Evolutionary conservation across 306 rosid species (phyloP), one percentile per base, ranked within the genome.

Genomic region (Rosa persica): DNA sequence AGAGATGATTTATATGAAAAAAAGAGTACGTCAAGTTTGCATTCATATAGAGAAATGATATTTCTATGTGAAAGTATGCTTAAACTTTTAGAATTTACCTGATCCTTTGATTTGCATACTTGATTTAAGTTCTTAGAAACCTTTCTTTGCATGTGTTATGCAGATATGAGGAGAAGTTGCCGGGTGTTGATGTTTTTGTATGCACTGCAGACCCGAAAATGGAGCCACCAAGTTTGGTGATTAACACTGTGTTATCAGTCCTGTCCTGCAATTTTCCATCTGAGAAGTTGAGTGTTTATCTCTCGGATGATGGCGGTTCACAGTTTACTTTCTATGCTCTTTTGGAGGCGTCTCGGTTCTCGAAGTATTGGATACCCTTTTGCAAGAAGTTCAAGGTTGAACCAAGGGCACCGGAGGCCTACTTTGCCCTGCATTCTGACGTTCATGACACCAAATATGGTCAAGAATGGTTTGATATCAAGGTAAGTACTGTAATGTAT

Each of bases 261-360:
- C 84, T 92, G 89, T 72, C 89, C 0, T 90, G 73, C 73, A 84
- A 89, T 49, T 90, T 90, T 67, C 92, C 96, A 39, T 43, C 90
- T 3, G 80, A 87, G 12, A 92, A 89, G 81, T 22, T 92, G 52
- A 80, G 75, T 76, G 84, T 90, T 46, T 90, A 92, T 75, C 83
- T 92, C 73, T 89, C 96, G 22, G 96, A 90, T 40, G 97, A 92
- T 68, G 97, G 92, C 52, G 87, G 88, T 4, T 92, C 96, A 0
- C 85, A 89, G 27, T 16, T 89, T 25, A 92, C 97, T 58, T 90
- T 86, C 83, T 90, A 80, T 77, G 93, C 93, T 72, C 88, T 92
- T 36, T 20, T 85, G 0, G 89, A 83, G 76, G 93, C 96, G 23
- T 83, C 91, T 34, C 15, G 30, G 67, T 90, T 90, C 83, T 61